A percentile compares a stretch with the other conserved stretches of the same genome.
Conservation (phyloP, 257 asterid genomes). For the Mitragyna speciosa region DNA sequence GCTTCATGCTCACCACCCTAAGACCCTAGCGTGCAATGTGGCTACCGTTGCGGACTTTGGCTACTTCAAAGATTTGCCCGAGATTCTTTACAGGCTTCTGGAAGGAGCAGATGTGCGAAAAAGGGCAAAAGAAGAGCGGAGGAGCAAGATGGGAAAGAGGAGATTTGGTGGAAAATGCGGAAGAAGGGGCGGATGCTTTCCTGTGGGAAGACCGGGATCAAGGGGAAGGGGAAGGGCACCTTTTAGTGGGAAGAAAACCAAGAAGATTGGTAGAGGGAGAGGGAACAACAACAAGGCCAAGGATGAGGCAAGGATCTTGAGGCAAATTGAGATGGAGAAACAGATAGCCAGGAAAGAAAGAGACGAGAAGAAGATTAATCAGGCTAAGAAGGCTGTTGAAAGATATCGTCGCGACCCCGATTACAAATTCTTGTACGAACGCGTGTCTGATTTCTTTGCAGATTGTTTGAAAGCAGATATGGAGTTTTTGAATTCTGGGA, state of each 20-base stretch:
- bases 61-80: conserved; percentile 57
- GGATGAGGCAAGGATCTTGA: not conserved
- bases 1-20: conserved; percentile 49
- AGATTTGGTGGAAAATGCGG: not conserved
- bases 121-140: conserved; percentile 13
- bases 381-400: conserved; percentile 15
- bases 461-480: conserved; percentile 14
- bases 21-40: conserved; percentile 49
- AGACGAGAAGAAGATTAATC: conserved; percentile 12
- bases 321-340: conserved; percentile 7
- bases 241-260: too few relatives aligned
- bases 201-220: not conserved
- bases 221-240: conserved; percentile 3
- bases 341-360: conserved; percentile 1
- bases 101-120: conserved; percentile 47
- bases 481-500: conserved; percentile 17
- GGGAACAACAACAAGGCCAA: not conserved
- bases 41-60: conserved; percentile 44
- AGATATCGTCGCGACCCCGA: conserved; percentile 11
- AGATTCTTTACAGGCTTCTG: conserved; percentile 46
- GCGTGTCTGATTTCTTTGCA: conserved; percentile 12
- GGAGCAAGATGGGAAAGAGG: not conserved
- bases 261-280: not conserved
- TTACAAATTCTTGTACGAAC: conserved; percentile 22
- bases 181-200: too few relatives aligned